These are phyloP conservation scores for Alternaria solani DNA, from an alignment of 2,329 filamentous ascomycete genomes.

Conservation along the genomic window DNA sequence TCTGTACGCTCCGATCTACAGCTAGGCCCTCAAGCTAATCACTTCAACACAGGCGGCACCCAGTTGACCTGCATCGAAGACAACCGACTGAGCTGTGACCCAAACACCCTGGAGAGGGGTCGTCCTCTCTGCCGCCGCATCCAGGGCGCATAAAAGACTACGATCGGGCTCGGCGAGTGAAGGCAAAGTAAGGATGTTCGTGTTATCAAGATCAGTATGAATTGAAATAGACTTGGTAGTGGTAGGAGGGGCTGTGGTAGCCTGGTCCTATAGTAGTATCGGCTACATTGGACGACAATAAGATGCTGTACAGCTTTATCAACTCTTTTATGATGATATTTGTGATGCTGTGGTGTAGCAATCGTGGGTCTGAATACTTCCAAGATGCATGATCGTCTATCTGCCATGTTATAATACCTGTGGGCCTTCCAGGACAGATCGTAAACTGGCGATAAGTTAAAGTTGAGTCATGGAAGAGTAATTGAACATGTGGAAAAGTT, in stretches of 20 bases:
- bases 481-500: background rate
- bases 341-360: background rate
- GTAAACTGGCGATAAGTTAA: background rate
- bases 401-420: background rate
- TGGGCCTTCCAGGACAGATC: background rate
- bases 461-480: background rate
- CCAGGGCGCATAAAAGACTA: constrained; percentile 3
- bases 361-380: background rate
- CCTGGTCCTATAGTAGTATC: background rate
- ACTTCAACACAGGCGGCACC: constrained; percentile 25
- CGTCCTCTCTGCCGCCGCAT: constrained; percentile 27
- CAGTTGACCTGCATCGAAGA: constrained; percentile 42
- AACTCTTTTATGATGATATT: background rate
- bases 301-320: background rate
- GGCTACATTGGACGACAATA: background rate
- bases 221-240: background rate
- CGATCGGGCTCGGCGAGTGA: background rate
- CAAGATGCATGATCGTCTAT: background rate
- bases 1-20: background rate
- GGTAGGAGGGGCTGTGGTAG: background rate
- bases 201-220: constrained; percentile 13
- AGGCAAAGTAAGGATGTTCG: background rate
- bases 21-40: constrained; percentile 2
- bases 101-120: constrained; percentile 35
- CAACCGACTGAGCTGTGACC: constrained; percentile 32